Percentiles rank a stretch among this genome's conserved stretches.
Evolutionary conservation across 2,329 filamentous ascomycete species (phyloP).

Genomic region (Colletotrichum cuscutae): DNA sequence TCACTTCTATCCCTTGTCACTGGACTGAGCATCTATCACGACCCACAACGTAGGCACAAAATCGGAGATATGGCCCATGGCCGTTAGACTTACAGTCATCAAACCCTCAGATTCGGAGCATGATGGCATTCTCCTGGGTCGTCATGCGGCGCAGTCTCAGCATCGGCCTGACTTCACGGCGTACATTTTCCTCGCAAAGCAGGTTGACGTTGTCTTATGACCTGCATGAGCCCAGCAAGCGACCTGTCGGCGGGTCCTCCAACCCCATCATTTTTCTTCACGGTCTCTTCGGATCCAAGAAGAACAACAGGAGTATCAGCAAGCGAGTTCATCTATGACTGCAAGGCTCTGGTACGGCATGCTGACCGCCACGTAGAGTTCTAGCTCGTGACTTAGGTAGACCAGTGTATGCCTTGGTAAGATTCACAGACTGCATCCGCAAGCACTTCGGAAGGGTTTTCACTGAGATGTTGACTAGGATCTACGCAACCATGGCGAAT

Average conservation of each 20-base stretch:
- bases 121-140: not conserved
- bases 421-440: constrained; percentile 40
- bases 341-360: not conserved
- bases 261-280: constrained; percentile 88
- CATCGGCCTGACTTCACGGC: not conserved
- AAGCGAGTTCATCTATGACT: constrained; percentile 70
- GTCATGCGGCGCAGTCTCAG: not conserved
- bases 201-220: constrained; percentile 63
- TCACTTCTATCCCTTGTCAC: too few relatives aligned
- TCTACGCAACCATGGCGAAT: constrained; percentile 92
- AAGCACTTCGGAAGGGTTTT: constrained; percentile 24
- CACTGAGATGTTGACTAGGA: constrained; percentile 64
- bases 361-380: constrained; percentile 62
- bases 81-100: not conserved
- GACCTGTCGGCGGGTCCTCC: constrained; percentile 49
- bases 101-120: not conserved
- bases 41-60: not conserved
- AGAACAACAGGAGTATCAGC: constrained; percentile 94
- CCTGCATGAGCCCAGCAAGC: constrained; percentile 68
- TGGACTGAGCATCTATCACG: not conserved
- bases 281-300: constrained; percentile 93
- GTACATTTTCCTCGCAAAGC: not conserved
- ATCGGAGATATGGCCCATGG: not conserved
- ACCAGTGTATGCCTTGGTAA: constrained; percentile 83
- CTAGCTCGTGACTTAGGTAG: constrained; percentile 84